Base-by-base conservation (phyloP, 768 basidiomycete genomes). In the Trametes sanguinea region DNA sequence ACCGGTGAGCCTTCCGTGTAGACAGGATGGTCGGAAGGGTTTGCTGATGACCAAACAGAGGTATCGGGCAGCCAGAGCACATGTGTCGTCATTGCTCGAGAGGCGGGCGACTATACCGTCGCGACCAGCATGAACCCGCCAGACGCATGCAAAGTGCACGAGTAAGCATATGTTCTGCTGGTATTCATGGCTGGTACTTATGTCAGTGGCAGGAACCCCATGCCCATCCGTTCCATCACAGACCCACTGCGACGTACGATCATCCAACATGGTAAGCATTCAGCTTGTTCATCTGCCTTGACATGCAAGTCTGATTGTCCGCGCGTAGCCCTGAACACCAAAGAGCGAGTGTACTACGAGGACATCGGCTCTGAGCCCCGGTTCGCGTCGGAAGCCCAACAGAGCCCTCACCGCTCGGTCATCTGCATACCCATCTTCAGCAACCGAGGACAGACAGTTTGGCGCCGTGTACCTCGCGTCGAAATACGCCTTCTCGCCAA, bases 361-460 rank as follows among this genome's bases (percentile, higher is more conserved):
- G 87, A 90, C 71, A 83, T 85, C 33, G 77, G 83, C 0, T 69
- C 81, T 5, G 88, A 90, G 70, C 81, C 87, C 6, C 83, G 86
- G 37, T 90, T 89, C 70, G 82, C 86, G 1, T 81, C 87, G 2
- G 88, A 89, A 71, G 85, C 87, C 14, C 80, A 80, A 30, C 85
- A 87, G 68, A 85, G 85, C 16, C 70, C 72, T 7, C 78, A 85
- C 68, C 80, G 84, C 44, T 86, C 86, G 29, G 83, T 88, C 13
- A 78, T 89, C 30, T 89, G 88, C 70, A 73, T 89, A 6, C 88
- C 88, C 0, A 87, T 89, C 51, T 86, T 87, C 71, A 86, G 88
- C 69, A 89, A 89, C 65, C 82, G 88, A 29, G 86, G 86, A 7
- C 88, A 90, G 69, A 89, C 87, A n/a, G 2, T 89, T 88, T 69